A percentile compares a stretch with the other conserved stretches of the same genome.
Conservation (phyloP, 441 rosid species). For the Rhodomyrtus psidioides region DNA sequence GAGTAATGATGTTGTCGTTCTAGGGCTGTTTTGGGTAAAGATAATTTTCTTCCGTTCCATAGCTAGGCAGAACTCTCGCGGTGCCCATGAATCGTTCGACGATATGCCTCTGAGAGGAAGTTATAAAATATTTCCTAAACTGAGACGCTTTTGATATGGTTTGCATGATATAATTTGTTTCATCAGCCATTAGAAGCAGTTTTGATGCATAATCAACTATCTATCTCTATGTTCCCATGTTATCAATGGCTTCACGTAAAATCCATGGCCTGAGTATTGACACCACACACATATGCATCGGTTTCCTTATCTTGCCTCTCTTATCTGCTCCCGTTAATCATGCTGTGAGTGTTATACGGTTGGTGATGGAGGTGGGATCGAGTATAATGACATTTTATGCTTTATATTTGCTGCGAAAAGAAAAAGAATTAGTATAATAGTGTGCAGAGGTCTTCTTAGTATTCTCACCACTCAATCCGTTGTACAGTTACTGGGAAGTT, state of each 20-base stretch:
- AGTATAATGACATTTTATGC: not conserved
- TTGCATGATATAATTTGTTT: not conserved
- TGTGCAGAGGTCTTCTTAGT: not conserved
- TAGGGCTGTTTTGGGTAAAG: not conserved
- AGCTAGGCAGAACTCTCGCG: not conserved
- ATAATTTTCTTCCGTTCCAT: not conserved
- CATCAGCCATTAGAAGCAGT: not conserved
- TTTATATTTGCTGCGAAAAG: not conserved
- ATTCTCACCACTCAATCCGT: not conserved
- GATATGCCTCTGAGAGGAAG: not conserved
- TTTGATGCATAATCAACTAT: not conserved
- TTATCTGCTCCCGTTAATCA: no score
- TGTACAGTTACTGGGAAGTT: not conserved
- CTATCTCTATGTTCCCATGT: not conserved
- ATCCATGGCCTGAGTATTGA: not conserved
- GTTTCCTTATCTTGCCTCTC: not conserved
- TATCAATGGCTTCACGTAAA: not conserved
- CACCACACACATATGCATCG: not conserved
- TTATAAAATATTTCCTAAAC: not conserved
- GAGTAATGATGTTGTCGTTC: not conserved
- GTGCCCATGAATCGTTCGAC: not conserved
- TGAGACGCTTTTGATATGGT: not conserved
- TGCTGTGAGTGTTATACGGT: no score
- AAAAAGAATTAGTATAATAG: not conserved
- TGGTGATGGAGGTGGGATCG: no score